Conservation (phyloP, 78 protist genomes). For the Monocercomonoides exilis region DNA sequence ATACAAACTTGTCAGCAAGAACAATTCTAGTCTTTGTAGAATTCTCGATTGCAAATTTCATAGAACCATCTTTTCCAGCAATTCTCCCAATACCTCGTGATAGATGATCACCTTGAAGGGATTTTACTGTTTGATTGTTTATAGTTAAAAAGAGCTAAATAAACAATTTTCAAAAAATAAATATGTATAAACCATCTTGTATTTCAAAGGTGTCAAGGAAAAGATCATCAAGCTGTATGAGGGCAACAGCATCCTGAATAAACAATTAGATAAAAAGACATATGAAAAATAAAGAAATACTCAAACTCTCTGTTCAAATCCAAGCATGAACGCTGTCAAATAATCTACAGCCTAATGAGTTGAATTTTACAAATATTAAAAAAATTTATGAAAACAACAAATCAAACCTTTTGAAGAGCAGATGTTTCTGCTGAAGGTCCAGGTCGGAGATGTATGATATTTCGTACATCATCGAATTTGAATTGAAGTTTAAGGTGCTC, state of each 20-base stretch:
- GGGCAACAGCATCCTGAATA: slow-evolving; percentile 87
- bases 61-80: slow-evolving; percentile 93
- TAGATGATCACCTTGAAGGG: slow-evolving; percentile 86
- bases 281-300: too few species aligned
- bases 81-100: slow-evolving; percentile 94
- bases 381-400: too few species aligned
- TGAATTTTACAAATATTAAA: too few species aligned
- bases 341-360: slow-evolving; percentile 88
- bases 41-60: slow-evolving; percentile 91
- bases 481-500: slow-evolving; percentile 78
- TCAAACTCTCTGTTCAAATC: slow-evolving; percentile 69
- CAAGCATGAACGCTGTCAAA: slow-evolving; percentile 77
- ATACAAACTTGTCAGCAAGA: slow-evolving; percentile 74
- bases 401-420: background rate
- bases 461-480: slow-evolving; percentile 69
- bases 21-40: slow-evolving; percentile 90
- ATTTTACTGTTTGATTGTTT: slow-evolving; percentile 43
- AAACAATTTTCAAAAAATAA: background rate
- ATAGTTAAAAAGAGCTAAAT: background rate
- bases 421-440: slow-evolving; percentile 10
- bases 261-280: too few species aligned
- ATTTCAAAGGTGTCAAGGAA: slow-evolving; percentile 90
- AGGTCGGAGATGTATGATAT: slow-evolving; percentile 67
- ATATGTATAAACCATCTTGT: slow-evolving; percentile 76
- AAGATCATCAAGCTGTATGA: slow-evolving; percentile 91